Conservation (phyloP, 2,329 filamentous ascomycete genomes). For the Spiromastix sp. region DNA sequence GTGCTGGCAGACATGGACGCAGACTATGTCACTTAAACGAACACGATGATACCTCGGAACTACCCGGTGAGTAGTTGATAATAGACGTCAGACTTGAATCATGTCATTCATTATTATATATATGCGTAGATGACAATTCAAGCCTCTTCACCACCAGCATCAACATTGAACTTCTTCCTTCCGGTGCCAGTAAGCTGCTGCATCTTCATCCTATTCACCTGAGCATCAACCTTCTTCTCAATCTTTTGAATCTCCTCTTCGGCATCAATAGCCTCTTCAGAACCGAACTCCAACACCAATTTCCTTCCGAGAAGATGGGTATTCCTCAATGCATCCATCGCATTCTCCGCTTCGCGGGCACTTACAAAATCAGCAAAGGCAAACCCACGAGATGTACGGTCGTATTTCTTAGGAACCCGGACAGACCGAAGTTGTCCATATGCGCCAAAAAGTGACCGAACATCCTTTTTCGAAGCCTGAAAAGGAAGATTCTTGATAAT, state of each 20-base stretch:
- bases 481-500: conserved; percentile 98
- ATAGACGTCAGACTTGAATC: too few species aligned
- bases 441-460: conserved; percentile 71
- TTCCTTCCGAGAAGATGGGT: conserved; percentile 87
- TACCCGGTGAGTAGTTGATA: too few species aligned
- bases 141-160: conserved; percentile 56
- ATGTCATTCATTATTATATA: too few species aligned
- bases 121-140: too few species aligned
- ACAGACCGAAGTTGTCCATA: conserved; percentile 91
- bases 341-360: conserved; percentile 78
- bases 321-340: conserved; percentile 80
- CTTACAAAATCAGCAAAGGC: conserved; percentile 95
- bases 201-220: conserved; percentile 81
- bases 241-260: conserved; percentile 96
- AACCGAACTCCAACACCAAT: conserved; percentile 84
- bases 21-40: too few species aligned
- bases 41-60: too few species aligned
- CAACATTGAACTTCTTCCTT: conserved; percentile 80
- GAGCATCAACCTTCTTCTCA: conserved; percentile 87
- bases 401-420: conserved; percentile 90
- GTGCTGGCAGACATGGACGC: too few species aligned
- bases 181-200: conserved; percentile 77
- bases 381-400: conserved; percentile 79
- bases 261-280: conserved; percentile 77
- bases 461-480: conserved; percentile 86